These are phyloP conservation scores for Oryza punctata DNA, from an alignment of 176 grass and related monocot species.

Conservation along the genomic window DNA sequence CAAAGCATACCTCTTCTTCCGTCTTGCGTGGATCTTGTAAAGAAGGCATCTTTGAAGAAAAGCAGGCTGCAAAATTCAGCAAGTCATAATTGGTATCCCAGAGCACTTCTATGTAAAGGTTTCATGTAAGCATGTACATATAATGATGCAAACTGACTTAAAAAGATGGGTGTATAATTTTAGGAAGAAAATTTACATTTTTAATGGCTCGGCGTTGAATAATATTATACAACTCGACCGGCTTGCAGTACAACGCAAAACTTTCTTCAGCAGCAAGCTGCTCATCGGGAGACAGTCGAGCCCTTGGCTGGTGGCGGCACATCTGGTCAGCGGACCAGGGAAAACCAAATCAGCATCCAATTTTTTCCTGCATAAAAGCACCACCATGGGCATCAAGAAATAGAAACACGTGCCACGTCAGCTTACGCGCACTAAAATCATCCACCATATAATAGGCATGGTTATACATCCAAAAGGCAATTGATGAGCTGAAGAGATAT, in stretches of 20 bases:
- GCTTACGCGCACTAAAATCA: conserved; percentile 6
- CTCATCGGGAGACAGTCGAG: conserved; percentile 66
- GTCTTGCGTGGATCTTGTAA: conserved; percentile 82
- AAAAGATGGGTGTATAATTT: background rate
- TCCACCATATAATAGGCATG: background rate
- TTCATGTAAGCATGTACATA: conserved; percentile 13
- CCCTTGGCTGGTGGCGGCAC: conserved; percentile 61
- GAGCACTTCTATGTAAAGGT: conserved; percentile 34
- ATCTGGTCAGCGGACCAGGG: conserved; percentile 53
- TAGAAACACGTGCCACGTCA: background rate
- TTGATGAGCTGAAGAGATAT: too few species aligned
- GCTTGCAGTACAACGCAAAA: conserved; percentile 83
- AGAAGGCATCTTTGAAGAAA: conserved; percentile 93
- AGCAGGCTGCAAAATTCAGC: conserved; percentile 58
- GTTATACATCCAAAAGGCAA: too few species aligned
- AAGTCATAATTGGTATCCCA: conserved; percentile 29
- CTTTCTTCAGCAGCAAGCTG: conserved; percentile 85
- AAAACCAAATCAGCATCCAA: conserved; percentile 44
- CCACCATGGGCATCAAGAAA: background rate
- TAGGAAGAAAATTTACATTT: conserved; percentile 63
- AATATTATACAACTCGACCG: conserved; percentile 94
- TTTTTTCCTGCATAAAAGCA: conserved; percentile 51
- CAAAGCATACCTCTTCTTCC: conserved; percentile 72
- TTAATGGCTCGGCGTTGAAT: conserved; percentile 70
- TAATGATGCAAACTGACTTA: background rate